phyloP scores from a whole-genome alignment of 2,329 filamentous ascomycete species.

The Colletotrichum sublineola region DNA sequence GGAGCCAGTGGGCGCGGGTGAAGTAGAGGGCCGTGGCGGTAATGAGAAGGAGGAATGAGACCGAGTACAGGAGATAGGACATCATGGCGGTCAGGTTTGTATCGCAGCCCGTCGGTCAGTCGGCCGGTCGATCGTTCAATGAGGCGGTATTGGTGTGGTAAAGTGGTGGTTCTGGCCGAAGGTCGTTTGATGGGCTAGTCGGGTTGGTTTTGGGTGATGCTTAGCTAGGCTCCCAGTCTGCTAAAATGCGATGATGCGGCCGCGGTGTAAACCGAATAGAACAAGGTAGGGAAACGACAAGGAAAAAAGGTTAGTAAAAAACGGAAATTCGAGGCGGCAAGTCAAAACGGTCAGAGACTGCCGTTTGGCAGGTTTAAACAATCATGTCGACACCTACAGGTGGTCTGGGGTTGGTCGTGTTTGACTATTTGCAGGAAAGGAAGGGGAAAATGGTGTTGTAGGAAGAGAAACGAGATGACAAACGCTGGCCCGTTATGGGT shows the following conservation, averaged over 20 bases:
- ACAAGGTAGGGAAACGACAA: neutral
- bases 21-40: constrained; percentile 83
- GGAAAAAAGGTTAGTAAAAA: neutral
- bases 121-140: constrained; percentile 5
- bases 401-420: constrained; percentile 2
- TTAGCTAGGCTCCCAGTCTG: neutral
- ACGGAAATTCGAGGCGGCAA: no score
- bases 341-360: constrained; percentile 28
- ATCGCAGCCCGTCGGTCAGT: neutral
- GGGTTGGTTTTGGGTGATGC: neutral
- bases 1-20: constrained; percentile 83
- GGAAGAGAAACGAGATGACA: neutral
- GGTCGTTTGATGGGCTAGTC: neutral
- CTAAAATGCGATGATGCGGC: neutral
- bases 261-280: neutral
- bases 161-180: neutral
- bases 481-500: neutral
- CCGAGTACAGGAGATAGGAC: constrained; percentile 84
- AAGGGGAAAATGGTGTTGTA: neutral
- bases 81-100: constrained; percentile 62
- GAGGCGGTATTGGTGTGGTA: neutral
- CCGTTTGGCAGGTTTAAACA: constrained; percentile 26
- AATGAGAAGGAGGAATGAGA: constrained; percentile 79
- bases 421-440: constrained; percentile 14
- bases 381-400: constrained; percentile 24